phyloP scores from a whole-genome alignment of 345 rosid species.

The Ceriops decandra region DNA sequence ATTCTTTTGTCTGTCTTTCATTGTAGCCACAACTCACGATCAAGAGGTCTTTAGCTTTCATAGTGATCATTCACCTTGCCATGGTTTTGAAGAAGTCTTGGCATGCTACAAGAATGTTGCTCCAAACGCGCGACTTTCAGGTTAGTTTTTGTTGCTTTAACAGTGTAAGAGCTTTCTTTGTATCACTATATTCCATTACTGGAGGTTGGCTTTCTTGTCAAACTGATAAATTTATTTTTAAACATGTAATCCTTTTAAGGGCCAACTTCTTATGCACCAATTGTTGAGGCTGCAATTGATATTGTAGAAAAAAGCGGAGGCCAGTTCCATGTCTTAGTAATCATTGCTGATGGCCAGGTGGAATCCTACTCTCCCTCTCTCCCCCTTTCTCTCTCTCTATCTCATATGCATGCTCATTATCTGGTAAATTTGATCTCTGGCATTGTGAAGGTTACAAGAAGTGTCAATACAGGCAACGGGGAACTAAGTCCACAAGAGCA shows the following conservation, averaged over 20 bases:
- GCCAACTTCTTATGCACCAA: conserved; percentile 76
- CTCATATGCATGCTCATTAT: not conserved
- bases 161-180: not conserved
- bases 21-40: conserved; percentile 69
- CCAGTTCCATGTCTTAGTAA: conserved; percentile 72
- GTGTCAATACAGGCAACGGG: conserved; percentile 34
- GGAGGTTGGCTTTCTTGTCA: not conserved
- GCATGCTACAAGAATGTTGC: conserved; percentile 56
- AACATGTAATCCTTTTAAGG: conserved; percentile 35
- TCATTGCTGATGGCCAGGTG: conserved; percentile 87
- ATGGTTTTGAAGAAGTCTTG: conserved; percentile 84
- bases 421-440: not conserved
- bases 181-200: not conserved
- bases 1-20: not conserved
- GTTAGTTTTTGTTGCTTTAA: conserved; percentile 32
- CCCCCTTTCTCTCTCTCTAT: not conserved
- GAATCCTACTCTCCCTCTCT: conserved; percentile 5
- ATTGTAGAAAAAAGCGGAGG: conserved; percentile 66
- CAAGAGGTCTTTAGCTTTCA: conserved; percentile 70
- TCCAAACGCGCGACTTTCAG: conserved; percentile 60
- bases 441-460: conserved; percentile 56
- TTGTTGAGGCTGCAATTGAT: conserved; percentile 59
- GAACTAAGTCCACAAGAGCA: conserved; percentile 60
- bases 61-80: conserved; percentile 61
- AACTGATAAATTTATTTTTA: not conserved